Conservation (phyloP, 768 basidiomycete species). For the Epithele typhae region DNA sequence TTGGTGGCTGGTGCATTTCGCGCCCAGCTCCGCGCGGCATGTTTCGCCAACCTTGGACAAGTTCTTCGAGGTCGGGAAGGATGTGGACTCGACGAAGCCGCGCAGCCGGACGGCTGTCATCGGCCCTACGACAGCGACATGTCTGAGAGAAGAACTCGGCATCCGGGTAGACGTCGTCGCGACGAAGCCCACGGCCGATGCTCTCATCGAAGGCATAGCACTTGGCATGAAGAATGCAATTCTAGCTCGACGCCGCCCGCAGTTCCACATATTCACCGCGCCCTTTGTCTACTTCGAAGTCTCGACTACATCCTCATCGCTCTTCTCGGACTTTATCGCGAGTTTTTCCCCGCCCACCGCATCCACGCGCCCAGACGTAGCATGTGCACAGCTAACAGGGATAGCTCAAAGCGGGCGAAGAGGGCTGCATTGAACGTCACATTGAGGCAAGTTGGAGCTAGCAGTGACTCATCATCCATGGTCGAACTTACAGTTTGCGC, state of each 20-base stretch:
- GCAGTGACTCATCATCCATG: no score
- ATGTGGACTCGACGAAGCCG: not conserved
- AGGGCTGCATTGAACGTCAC: no score
- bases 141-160: slow-evolving; percentile 40
- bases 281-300: not conserved
- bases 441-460: no score
- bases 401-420: no score
- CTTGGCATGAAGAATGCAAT: not conserved
- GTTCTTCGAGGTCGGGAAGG: slow-evolving; percentile 31
- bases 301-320: no score
- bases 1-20: slow-evolving; percentile 77
- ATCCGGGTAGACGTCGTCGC: slow-evolving; percentile 54
- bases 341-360: no score
- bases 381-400: no score
- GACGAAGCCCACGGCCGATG: slow-evolving; percentile 51
- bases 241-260: no score
- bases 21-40: slow-evolving; percentile 64
- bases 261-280: not conserved
- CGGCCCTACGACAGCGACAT: slow-evolving; percentile 60
- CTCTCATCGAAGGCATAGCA: slow-evolving; percentile 29
- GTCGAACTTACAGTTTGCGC: no score
- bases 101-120: slow-evolving; percentile 48
- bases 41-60: slow-evolving; percentile 46
- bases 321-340: no score
- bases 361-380: no score